Conservation (phyloP, 2,329 filamentous ascomycete species). For the Thermothelomyces thermophilus region DNA sequence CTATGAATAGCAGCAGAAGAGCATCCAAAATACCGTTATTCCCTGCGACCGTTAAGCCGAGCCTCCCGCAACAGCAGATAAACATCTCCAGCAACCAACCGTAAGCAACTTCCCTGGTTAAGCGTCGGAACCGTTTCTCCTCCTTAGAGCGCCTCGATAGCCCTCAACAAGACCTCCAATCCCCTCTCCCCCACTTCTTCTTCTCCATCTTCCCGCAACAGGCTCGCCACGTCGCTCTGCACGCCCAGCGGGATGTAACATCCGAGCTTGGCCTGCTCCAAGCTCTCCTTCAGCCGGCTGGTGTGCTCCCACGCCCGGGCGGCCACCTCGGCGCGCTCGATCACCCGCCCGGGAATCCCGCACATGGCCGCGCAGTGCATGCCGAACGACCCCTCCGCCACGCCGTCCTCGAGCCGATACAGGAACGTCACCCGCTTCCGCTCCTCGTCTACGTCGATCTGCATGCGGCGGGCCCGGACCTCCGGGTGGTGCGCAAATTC, state of each 20-base stretch:
- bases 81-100: too few relatives aligned
- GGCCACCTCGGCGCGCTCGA: conserved; percentile 80
- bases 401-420: conserved; percentile 87
- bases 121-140: too few relatives aligned
- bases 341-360: conserved; percentile 75
- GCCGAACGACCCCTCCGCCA: conserved; percentile 93
- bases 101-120: too few relatives aligned
- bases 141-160: conserved; percentile 50
- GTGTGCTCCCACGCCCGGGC: conserved; percentile 95
- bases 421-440: conserved; percentile 88
- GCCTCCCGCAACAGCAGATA: too few relatives aligned
- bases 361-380: conserved; percentile 99
- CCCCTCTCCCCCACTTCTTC: conserved; percentile 41
- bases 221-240: conserved; percentile 77
- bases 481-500: conserved; percentile 90
- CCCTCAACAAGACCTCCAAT: conserved; percentile 52
- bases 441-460: conserved; percentile 83
- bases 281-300: conserved; percentile 76
- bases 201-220: conserved; percentile 52
- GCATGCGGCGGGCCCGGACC: conserved; percentile 81
- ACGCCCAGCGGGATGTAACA: conserved; percentile 80
- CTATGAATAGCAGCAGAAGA: too few relatives aligned
- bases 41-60: too few relatives aligned
- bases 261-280: conserved; percentile 72
- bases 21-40: too few relatives aligned